Base-by-base conservation (phyloP, 106 monocot species). In the Phalaenopsis aphrodite region DNA sequence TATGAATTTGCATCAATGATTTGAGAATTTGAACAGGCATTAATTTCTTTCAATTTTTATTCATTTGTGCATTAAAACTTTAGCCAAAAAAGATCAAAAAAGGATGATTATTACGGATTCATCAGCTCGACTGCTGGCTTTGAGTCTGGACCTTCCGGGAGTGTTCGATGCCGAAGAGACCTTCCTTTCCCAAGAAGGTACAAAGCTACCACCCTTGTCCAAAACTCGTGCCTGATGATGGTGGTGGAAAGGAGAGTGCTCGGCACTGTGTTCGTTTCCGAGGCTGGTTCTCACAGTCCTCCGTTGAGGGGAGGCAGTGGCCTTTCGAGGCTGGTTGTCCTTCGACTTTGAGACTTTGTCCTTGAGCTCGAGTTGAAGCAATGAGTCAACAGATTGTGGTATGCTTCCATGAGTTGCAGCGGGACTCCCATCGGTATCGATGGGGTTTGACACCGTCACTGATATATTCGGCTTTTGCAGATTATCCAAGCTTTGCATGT, bases 231-330 rank as follows among this genome's bases (percentile, higher is more conserved):
- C 83, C 1, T 89, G 92, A 71, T 81, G 55, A 19, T 78, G 88
- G 18, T 72, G 83, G 46, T 90, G 90, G 79, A 85, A 72, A 14
- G 94, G 94, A 64, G 94, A 90, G 8, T 79, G 77, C 61, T 88
- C 92, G 23, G 84, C 8, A 61, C 83, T 86, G 57, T 77, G 81
- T 23, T 91, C 91, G 11, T 81, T 76, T 64, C 82, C 84, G 72
- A 75, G 73, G 52, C 81, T 81, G 5, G 5, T 47, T 61, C 79
- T 82, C 21, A 55, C 24, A n/a, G 23, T 78, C 79, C 82, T 84
- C 78, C 72, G 82, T 24, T 76, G 76, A 49, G 76, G 76, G 49
- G 46, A 48, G 9, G 76, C 49, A 2, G 24, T 49, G 48, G 19
- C 42, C 76, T 18, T 49, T 48, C 23, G 76, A 46, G 48, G 39